Evolutionary conservation across 805 yeast species (phyloP), one percentile per base, ranked within the genome.

Genomic region (Candida golubevii): DNA sequence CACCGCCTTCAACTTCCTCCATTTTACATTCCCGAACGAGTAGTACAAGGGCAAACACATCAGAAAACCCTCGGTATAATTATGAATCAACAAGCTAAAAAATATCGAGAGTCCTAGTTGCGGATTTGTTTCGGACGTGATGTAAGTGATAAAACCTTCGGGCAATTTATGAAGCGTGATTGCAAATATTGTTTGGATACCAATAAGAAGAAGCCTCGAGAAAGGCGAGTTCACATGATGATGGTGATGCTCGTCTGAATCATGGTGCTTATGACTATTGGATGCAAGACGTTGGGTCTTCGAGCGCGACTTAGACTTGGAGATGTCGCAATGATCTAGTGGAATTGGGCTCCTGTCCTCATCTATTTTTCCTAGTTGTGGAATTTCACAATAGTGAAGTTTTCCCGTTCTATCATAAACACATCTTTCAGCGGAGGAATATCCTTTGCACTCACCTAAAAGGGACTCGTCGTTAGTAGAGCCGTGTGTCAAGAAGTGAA

Each of bases 21-120:
- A 56, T 26, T 65, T 55, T 35, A 78, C 70, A 3, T 56, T 46
- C 4, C 59, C 56, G 49, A 91, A 71, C 8, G 95, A 88, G 41
- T 90, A 77, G 59, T 84, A 93, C 29, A 91, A 69, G 0, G 98
- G 98, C 37, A 90, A 71, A 11, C 96, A 88, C 86, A 91, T 90
- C 12, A 93, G 80, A 60, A 93, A 89, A 0, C 98, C 99, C 62
- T 91, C 99, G 18, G 90, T 83, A 53, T 88, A 83, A 62, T 93
- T 93, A 66, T 91, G 99, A 27, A 93, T 78, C 10, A 89, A 79
- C 58, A 91, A 72, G 38, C 97, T 88, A 15, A 90, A 61, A 57
- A 93, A 90, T 10, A 91, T 88, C 12, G 88, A 75, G 15, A 88
- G 55, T 0, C 98, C 97, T 26, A 89, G 65, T 29, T 72, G 64